Evolutionary conservation across 2,329 filamentous ascomycete species (phyloP).

Genomic region (Claviceps lovelessii): DNA sequence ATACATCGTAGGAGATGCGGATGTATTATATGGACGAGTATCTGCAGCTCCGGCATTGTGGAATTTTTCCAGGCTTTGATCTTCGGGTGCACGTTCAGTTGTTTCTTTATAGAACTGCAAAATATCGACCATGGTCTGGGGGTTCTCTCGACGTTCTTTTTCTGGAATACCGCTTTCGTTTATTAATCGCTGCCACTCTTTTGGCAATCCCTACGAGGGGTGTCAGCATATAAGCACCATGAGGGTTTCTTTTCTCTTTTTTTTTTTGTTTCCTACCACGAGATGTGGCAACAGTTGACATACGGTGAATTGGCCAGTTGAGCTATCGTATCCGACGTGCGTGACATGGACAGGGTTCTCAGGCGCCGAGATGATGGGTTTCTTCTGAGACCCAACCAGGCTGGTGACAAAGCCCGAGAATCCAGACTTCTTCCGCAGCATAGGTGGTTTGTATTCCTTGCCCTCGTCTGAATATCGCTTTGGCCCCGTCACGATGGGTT

Average conservation of each 20-base stretch:
- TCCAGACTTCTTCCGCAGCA: conserved; percentile 70
- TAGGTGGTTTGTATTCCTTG: conserved; percentile 44
- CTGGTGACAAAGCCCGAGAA: conserved; percentile 82
- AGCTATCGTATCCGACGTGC: conserved; percentile 92
- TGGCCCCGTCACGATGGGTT: conserved; percentile 34
- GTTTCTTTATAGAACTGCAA: conserved; percentile 96
- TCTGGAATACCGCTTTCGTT: conserved; percentile 93
- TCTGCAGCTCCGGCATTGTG: conserved; percentile 61
- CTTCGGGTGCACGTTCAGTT: conserved; percentile 62
- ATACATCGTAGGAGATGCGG: conserved; percentile 38
- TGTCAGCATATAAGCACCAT: conserved; percentile 6
- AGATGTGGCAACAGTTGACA: neutral
- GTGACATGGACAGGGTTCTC: conserved; percentile 97
- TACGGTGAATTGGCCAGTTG: conserved; percentile 91
- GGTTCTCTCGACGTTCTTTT: conserved; percentile 89
- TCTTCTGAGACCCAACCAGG: conserved; percentile 68
- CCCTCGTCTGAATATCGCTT: conserved; percentile 72
- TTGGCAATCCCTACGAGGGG: conserved; percentile 64
- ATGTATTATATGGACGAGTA: conserved; percentile 28
- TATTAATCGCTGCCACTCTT: conserved; percentile 93
- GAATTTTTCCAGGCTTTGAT: conserved; percentile 91
- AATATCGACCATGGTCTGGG: conserved; percentile 89
- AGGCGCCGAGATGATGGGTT: conserved; percentile 89
- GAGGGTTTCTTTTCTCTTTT: neutral
- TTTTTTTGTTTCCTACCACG: neutral